Percentiles rank a stretch among this genome's conserved stretches.
Conservation (phyloP, 495 filamentous ascomycete species). For the Penicillium riverlandense region DNA sequence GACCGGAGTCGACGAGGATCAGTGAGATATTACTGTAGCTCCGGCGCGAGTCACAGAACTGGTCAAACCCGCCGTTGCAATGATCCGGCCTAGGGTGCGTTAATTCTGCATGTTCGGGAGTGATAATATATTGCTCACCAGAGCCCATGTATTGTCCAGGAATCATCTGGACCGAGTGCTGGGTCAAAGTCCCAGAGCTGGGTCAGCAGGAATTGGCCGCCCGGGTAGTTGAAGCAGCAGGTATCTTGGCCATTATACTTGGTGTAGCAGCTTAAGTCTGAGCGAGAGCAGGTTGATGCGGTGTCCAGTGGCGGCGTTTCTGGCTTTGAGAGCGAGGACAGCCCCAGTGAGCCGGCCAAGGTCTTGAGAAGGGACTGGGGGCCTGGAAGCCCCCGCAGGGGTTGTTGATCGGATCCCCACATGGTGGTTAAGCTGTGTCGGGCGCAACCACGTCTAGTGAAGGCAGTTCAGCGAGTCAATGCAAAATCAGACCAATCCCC, state of each 20-base stretch:
- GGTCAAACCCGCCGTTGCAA: conserved; percentile 74
- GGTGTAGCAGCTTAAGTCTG: conserved; percentile 53
- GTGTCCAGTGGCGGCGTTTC: conserved; percentile 4
- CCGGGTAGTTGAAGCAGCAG: conserved; percentile 80
- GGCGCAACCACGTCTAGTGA: not conserved
- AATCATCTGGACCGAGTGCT: conserved; percentile 62
- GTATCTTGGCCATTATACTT: conserved; percentile 48
- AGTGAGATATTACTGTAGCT: conserved; percentile 63
- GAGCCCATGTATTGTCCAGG: conserved; percentile 86
- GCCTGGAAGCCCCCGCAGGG: conserved; percentile 25
- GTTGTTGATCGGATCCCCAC: conserved; percentile 12
- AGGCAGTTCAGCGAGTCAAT: not conserved
- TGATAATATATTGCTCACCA: conserved; percentile 39
- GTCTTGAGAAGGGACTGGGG: conserved; percentile 37
- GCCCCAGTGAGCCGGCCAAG: conserved; percentile 25
- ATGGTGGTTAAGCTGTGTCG: conserved; percentile 2
- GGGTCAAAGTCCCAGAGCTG: conserved; percentile 83
- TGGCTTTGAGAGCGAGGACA: conserved; percentile 16
- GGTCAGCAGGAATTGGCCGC: conserved; percentile 71
- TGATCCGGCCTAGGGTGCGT: conserved; percentile 58
- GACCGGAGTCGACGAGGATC: conserved; percentile 56
- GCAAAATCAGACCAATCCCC: not conserved
- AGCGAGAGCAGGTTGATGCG: conserved; percentile 32
- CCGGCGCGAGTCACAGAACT: conserved; percentile 62
- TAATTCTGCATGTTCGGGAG: not conserved